phyloP scores from a whole-genome alignment of 148 eudicot genomes.

The Euryodendron excelsum region DNA sequence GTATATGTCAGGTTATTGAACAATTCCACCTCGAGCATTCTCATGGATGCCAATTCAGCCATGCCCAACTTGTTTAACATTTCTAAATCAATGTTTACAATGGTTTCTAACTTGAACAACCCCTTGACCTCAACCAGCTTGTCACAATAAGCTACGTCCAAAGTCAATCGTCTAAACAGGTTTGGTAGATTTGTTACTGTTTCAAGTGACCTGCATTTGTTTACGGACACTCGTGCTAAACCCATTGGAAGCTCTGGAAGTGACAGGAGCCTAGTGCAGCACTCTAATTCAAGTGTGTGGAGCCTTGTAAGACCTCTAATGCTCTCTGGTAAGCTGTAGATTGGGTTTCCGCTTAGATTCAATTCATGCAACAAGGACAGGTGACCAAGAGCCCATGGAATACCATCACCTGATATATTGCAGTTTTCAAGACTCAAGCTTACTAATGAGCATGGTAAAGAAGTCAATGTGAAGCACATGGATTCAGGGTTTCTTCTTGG shows the following conservation, averaged over 20 bases:
- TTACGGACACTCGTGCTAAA: neutral
- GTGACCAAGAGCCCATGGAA: neutral
- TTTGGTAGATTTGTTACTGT: neutral
- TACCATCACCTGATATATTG: neutral
- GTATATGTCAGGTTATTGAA: no score
- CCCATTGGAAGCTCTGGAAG: neutral
- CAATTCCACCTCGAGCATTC: no score
- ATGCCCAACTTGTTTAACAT: no score
- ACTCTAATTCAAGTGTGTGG: neutral
- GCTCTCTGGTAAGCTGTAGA: neutral
- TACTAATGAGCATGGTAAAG: neutral
- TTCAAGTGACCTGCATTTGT: neutral
- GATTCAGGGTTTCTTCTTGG: neutral
- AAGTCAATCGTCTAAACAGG: no score
- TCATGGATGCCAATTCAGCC: neutral
- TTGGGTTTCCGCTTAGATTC: neutral
- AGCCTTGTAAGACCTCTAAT: neutral
- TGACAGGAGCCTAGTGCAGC: neutral
- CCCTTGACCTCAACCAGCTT: no score
- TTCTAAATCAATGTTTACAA: no score
- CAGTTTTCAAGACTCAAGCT: neutral
- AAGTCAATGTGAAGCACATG: neutral
- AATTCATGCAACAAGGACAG: neutral
- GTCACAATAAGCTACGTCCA: no score
- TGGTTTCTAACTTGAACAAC: no score